phyloP scores from a whole-genome alignment of 352 stramenopile species.

The Phytophthora cryptogea region DNA sequence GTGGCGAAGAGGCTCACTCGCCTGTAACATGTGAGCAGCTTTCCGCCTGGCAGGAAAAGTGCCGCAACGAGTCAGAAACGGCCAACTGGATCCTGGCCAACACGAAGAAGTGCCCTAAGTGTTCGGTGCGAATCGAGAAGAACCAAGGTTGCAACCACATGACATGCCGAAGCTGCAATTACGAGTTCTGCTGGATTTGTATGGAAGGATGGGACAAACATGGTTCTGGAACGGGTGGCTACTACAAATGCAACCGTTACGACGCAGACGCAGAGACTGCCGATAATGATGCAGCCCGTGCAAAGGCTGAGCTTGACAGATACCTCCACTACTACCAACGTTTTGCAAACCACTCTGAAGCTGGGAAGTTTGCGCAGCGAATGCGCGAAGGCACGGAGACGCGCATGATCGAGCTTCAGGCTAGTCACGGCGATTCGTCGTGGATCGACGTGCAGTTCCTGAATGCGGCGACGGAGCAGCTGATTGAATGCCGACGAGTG shows the following conservation, averaged over 20 bases:
- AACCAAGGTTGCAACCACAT: conserved; percentile 99
- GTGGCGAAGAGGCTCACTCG: conserved; percentile 96
- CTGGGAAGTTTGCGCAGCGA: conserved; percentile 96
- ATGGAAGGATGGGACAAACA: conserved; percentile 97
- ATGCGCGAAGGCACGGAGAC: conserved; percentile 95
- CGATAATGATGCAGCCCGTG: conserved; percentile 89
- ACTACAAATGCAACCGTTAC: conserved; percentile 99
- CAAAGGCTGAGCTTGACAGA: conserved; percentile 97
- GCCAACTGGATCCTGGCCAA: conserved; percentile 99
- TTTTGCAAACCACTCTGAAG: conserved; percentile 96
- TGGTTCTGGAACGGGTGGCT: conserved; percentile 95
- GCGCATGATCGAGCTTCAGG: conserved; percentile 96
- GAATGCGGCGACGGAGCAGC: conserved; percentile 94
- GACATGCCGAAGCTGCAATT: conserved; percentile 92
- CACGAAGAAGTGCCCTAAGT: conserved; percentile 99
- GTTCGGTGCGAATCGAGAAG: conserved; percentile 98
- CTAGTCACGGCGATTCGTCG: conserved; percentile 87
- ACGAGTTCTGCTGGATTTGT: conserved; percentile 99
- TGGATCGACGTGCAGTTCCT: conserved; percentile 99
- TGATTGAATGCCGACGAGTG: conserved; percentile 98
- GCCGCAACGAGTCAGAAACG: conserved; percentile 97
- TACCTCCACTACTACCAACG: conserved; percentile 99
- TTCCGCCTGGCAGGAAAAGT: conserved; percentile 96
- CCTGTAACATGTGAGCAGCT: conserved; percentile 94
- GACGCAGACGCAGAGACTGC: conserved; percentile 59